Evolutionary conservation across 2,329 filamentous ascomycete genomes (phyloP), one percentile per base, ranked within the genome.

Genomic region (Hortaea sp.): DNA sequence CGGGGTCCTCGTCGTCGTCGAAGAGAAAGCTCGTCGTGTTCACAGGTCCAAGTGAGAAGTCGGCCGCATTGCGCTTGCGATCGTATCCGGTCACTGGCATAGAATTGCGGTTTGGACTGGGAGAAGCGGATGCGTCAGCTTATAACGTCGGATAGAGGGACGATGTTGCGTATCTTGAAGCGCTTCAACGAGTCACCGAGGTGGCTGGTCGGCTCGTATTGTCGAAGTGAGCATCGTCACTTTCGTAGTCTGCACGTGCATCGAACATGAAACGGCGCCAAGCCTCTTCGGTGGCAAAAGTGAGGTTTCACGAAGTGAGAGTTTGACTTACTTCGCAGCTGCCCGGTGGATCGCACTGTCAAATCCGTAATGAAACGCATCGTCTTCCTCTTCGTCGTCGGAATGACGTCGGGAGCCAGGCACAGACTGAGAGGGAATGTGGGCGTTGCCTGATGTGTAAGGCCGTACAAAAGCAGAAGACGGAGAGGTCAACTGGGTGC

Each of bases 361-460:
- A 74, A 59, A 84, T 28, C 51, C 46, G 78, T 52, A 62, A 3
- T 59, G 52, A 44, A 61, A 69, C 30, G 70, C 80, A 61, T 88
- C 84, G 61, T 90, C 88, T 59, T 94, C 87, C 56, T 90, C 85
- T 55, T 90, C 85, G 62, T 95, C 78, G 47, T 75, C 85, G 45
- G 90, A 97, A 63, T 94, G 94, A 54, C 89, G 84, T 54, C 89
- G 79, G 51, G 89, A 92, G 29, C 79, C 82, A 41, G 89, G 88
- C 43, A 94, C 82, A 28, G 90, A 95, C 56, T 88, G 84, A 9
- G 88, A 90, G 11, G 87, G 84, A 41, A 87, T 70, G 44, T 78
- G 75, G 56, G 75, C 77, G 39, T 74, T 79, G 45, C 76, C 71
- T 51, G 74, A 57, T 45, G 65, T 66, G 44, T 69, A 75, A 51